These are phyloP conservation scores for Salicornia ramosissima DNA, from an alignment of 148 eudicot species.

Conservation along the genomic window DNA sequence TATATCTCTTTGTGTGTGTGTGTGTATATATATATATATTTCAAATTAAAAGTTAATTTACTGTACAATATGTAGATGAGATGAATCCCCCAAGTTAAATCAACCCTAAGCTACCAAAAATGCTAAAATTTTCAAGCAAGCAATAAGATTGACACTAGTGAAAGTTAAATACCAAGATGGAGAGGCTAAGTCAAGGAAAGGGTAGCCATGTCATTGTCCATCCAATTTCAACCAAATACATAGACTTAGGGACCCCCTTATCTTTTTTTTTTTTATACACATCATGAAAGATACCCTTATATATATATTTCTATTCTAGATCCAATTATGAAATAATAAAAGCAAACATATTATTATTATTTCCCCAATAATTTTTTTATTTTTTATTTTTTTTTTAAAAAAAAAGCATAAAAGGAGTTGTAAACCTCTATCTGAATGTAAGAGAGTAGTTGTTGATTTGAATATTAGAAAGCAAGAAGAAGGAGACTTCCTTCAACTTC, in stretches of 20 bases:
- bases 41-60: no score
- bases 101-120: constrained; percentile 11
- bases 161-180: background rate
- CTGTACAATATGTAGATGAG: no score
- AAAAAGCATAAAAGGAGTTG: constrained; percentile 30
- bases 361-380: no score
- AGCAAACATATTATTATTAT: no score
- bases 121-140: constrained; percentile 12
- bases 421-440: constrained; percentile 31
- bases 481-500: constrained; percentile 14
- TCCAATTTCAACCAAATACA: constrained; percentile 23
- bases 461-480: constrained; percentile 21
- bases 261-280: background rate
- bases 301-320: background rate
- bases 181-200: constrained; percentile 26
- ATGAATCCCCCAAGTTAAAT: background rate
- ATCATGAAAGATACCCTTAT: constrained; percentile 6
- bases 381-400: background rate
- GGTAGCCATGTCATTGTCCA: constrained; percentile 31
- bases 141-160: background rate
- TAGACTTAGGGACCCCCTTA: constrained; percentile 13
- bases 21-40: no score
- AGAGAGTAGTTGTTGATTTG: constrained; percentile 41
- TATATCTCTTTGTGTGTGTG: no score
- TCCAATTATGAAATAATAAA: background rate